Evolutionary conservation across 805 yeast species (phyloP).

Genomic region (Candida michaelii): DNA sequence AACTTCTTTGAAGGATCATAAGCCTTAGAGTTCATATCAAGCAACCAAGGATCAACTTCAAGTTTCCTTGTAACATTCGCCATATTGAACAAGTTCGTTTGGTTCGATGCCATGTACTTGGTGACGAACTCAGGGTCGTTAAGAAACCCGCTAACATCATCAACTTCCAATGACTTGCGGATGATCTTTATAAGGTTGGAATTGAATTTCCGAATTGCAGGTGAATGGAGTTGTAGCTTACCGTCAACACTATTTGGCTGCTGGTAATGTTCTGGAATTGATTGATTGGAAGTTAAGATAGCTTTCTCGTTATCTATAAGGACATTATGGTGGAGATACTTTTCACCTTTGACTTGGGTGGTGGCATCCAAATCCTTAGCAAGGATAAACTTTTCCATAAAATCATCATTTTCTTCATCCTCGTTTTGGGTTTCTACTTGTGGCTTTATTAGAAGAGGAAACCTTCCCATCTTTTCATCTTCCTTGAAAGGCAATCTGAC

Average conservation of each 20-base stretch:
- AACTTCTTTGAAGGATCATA: slow-evolving; percentile 20
- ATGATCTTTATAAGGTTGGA: slow-evolving; percentile 25
- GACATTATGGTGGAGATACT: slow-evolving; percentile 1
- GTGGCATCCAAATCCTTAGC: slow-evolving; percentile 23
- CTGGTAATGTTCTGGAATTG: background rate
- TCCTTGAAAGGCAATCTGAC: slow-evolving; percentile 69
- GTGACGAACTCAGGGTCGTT: slow-evolving; percentile 25
- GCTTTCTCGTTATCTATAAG: slow-evolving; percentile 18
- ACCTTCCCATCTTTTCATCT: slow-evolving; percentile 64
- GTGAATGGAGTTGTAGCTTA: slow-evolving; percentile 28
- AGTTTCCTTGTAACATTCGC: slow-evolving; percentile 20
- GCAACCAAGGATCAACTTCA: slow-evolving; percentile 19
- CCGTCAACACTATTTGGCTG: background rate
- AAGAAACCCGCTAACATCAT: slow-evolving; percentile 16
- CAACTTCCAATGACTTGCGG: slow-evolving; percentile 20
- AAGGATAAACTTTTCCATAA: slow-evolving; percentile 16
- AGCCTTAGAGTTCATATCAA: slow-evolving; percentile 15
- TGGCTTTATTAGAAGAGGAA: slow-evolving; percentile 29
- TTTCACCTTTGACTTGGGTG: too few species aligned
- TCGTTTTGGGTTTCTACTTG: slow-evolving; percentile 9
- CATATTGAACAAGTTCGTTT: slow-evolving; percentile 33
- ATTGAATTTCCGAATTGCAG: slow-evolving; percentile 30
- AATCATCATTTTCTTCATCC: slow-evolving; percentile 6
- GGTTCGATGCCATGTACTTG: slow-evolving; percentile 17
- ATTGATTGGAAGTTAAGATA: slow-evolving; percentile 13